Evolutionary conservation across 352 stramenopile species (phyloP), one percentile per base, ranked within the genome.

Genomic region (Aphanomyces cochlioides): DNA sequence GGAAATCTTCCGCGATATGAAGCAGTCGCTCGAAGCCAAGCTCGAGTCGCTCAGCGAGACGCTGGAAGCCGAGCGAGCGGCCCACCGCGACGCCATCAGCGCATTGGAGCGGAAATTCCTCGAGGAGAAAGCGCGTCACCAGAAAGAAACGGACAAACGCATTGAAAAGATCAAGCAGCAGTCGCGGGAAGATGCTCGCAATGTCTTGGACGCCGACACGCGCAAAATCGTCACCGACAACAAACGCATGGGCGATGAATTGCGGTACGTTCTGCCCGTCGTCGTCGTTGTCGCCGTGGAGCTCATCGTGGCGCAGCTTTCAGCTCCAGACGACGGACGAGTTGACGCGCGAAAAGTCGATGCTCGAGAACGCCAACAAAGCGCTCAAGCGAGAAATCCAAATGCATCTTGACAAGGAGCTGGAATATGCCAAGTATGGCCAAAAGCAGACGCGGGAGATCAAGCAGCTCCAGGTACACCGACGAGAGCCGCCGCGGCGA

Each of bases 141-240:
- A 90, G 39, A 92, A 96, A 73, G 87, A 96, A 28, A 80, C 93
- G 65, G 87, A 97, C 70, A 88, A 88, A 59, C 82, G 85, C 59
- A 92, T 93, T 17, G 85, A 92, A 69, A 82, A 87, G 17, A 92
- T 97, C 47, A 91, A 91, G 68, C 79, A 88, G 59, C 86, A 96
- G 70, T 91, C 92, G 5, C 90, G 89, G 60, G 80, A 94, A 60
- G 92, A 98, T 74, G 90, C 90, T 13, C 86, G 93, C 71, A 91
- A 92, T 47, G 89, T 89, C 2, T 83, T 98, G 4, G 90, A 96
- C 66, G 86, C 79, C 19, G 90, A 97, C 74, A 96, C 91, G 41
- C 85, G 89, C 60, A 96, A 96, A 67, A 97, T 98, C 68, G 82
- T 96, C 56, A 90, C 84, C 2, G 88, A 98, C 70, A 98, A 98